Percentiles rank a stretch among this genome's conserved stretches.
These are phyloP conservation scores for Sonneratia caseolaris DNA, from an alignment of 345 rosid species.

Conservation along the genomic window DNA sequence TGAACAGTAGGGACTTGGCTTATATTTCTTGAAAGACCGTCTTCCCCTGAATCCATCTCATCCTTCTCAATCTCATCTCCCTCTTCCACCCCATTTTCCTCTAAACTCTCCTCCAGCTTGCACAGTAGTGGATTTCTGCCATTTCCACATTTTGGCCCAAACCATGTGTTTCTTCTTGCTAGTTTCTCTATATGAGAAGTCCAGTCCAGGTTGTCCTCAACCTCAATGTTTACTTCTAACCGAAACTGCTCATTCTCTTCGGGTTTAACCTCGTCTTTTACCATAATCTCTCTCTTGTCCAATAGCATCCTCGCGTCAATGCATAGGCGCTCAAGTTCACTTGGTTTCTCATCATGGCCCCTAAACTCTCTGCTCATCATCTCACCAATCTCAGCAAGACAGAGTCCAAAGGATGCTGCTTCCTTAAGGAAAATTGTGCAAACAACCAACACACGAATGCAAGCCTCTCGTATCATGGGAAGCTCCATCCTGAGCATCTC, in stretches of 20 bases:
- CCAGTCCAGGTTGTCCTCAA: slow-evolving; percentile 14
- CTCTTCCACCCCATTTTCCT: slow-evolving; percentile 19
- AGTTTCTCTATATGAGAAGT: slow-evolving; percentile 10
- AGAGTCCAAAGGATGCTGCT: slow-evolving; percentile 25
- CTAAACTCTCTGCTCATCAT: slow-evolving; percentile 42
- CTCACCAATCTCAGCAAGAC: slow-evolving; percentile 36
- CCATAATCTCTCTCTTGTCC: slow-evolving; percentile 10
- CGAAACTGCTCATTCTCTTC: slow-evolving; percentile 24
- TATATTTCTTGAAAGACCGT: background rate
- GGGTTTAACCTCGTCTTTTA: slow-evolving; percentile 5
- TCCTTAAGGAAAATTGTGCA: slow-evolving; percentile 34
- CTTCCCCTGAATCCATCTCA: slow-evolving; percentile 6
- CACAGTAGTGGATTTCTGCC: slow-evolving; percentile 25
- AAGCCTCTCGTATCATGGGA: slow-evolving; percentile 36
- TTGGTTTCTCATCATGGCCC: slow-evolving; percentile 30
- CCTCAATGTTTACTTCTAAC: slow-evolving; percentile 35
- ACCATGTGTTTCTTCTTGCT: slow-evolving; percentile 7
- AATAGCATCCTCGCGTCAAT: slow-evolving; percentile 24
- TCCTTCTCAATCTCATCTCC: slow-evolving; percentile 15
- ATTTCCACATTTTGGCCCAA: slow-evolving; percentile 13
- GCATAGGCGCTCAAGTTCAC: slow-evolving; percentile 32
- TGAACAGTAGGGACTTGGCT: slow-evolving; percentile 10
- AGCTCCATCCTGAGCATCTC: slow-evolving; percentile 35
- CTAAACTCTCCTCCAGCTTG: slow-evolving; percentile 30
- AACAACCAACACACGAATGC: slow-evolving; percentile 25